Evolutionary conservation across 1,284 basidiomycete species (phyloP), one percentile per base, ranked within the genome.

Genomic region (Ustilago bromivora): DNA sequence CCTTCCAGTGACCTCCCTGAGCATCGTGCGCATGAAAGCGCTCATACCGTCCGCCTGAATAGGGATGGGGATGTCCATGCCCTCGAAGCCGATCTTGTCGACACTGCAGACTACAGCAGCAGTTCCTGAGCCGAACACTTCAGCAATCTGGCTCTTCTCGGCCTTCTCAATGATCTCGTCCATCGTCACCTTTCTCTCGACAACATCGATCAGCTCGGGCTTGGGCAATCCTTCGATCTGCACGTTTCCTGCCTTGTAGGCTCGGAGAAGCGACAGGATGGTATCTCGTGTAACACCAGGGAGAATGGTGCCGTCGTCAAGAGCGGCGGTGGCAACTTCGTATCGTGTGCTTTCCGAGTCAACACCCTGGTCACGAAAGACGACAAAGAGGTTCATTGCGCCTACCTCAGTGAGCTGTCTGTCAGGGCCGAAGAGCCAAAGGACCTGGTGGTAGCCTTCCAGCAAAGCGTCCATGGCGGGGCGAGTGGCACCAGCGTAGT

Each of bases 271-370:
- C 10, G 90, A 84, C 51, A 98, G 90, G 47, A 96, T 92, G 9
- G 71, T 68, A 87, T 98, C 95, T 74, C 96, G 92, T 4, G 95
- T 98, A 32, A 99, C 92, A 73, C 96, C 96, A n/a, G 96, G 95
- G n/a, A 99, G 91, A 83, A 98, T 95, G 49, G 71, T 92, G 61
- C 95, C 95, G 81, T 94, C 77, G 23, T 73, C 70, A 13, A 79
- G 64, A 13, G 66, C 62, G 9, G 77, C 74, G 0, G 95, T 96
- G 53, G 70, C 72, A 28, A 80, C 36, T 47, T 75, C 59, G 70
- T 77, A 77, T 5, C 52, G 47, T 12, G 70, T 62, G 5, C 36
- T 28, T 1, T 70, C 66, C n/a, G 31, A 32, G 28, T 73, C 75
- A 2, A 53, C 13, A 6, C 36, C 23, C 59, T 77, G 75, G 47